Evolutionary conservation across 2,329 filamentous ascomycete genomes (phyloP).

Genomic region (Cadophora gregata): DNA sequence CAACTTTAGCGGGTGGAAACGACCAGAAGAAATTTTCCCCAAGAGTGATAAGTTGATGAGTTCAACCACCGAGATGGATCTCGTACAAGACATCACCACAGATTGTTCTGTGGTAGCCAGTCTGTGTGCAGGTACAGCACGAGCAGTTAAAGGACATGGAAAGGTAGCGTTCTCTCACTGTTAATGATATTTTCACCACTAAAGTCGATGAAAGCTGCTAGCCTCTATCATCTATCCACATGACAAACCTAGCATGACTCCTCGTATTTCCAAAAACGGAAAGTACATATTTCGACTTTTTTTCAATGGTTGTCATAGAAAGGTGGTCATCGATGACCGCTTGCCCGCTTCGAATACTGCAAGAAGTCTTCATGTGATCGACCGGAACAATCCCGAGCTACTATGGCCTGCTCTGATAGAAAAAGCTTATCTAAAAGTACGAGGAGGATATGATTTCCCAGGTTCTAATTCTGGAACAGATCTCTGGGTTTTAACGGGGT

Average conservation of each 20-base stretch:
- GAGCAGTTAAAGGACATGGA: slow-evolving; percentile 70
- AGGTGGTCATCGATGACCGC: slow-evolving; percentile 86
- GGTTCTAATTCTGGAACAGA: slow-evolving; percentile 98
- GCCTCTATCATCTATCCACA: slow-evolving; percentile 78
- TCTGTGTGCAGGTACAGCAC: slow-evolving; percentile 79
- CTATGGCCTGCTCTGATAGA: slow-evolving; percentile 93
- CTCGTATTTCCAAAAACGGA: slow-evolving; percentile 74
- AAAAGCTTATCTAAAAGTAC: slow-evolving; percentile 94
- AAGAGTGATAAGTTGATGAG: slow-evolving; percentile 56
- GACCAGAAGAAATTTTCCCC: slow-evolving; percentile 61
- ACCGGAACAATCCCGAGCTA: slow-evolving; percentile 79
- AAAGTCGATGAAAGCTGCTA: slow-evolving; percentile 60
- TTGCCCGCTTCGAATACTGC: slow-evolving; percentile 78
- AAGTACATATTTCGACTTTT: slow-evolving; percentile 93
- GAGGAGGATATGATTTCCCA: slow-evolving; percentile 96
- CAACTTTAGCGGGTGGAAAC: slow-evolving; percentile 85
- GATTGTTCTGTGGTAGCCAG: slow-evolving; percentile 98
- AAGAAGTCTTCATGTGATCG: slow-evolving; percentile 84
- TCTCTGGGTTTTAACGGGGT: slow-evolving; percentile 89
- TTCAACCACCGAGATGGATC: slow-evolving; percentile 67
- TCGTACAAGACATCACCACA: slow-evolving; percentile 94
- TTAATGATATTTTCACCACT: slow-evolving; percentile 13
- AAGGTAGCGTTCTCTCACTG: slow-evolving; percentile 56
- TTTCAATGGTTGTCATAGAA: slow-evolving; percentile 92
- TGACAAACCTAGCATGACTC: slow-evolving; percentile 61